A percentile compares a stretch with the other conserved stretches of the same genome.
phyloP scores from a whole-genome alignment of 305 asterid genomes.

The Solanum hybrid region DNA sequence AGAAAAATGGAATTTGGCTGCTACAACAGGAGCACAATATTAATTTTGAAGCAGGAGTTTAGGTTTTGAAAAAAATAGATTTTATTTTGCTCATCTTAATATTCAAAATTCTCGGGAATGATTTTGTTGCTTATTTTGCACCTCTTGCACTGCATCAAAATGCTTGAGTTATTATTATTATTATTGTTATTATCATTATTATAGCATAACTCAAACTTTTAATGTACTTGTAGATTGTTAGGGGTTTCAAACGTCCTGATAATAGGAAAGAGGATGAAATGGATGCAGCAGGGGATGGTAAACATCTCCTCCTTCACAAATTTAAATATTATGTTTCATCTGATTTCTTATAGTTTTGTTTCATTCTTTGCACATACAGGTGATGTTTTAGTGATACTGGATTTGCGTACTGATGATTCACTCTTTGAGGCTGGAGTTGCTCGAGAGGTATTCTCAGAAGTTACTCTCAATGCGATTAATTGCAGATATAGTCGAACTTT shows the following conservation, averaged over 20 bases:
- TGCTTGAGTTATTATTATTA: not conserved
- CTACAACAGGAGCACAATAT: not conserved
- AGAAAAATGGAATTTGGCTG: not conserved
- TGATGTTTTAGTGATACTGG: conserved; percentile 83
- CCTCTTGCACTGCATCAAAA: not conserved
- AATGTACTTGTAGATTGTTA: conserved; percentile 34
- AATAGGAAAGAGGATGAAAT: conserved; percentile 52
- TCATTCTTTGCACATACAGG: conserved; percentile 12
- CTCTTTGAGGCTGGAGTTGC: conserved; percentile 77
- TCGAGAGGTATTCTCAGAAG: conserved; percentile 46
- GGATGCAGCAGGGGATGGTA: conserved; percentile 93
- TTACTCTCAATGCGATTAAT: not conserved
- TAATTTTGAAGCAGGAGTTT: not conserved
- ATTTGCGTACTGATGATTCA: conserved; percentile 65
- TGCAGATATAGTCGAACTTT: not conserved
- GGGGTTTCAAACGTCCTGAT: conserved; percentile 76
- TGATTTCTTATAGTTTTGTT: not conserved
- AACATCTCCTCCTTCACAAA: not conserved
- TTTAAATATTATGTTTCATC: not conserved
- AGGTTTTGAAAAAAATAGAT: not conserved
- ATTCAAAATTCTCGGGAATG: not conserved
- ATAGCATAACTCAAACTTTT: not conserved
- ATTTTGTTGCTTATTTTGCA: not conserved
- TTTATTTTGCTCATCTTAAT: not conserved
- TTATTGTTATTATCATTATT: not conserved